phyloP scores from a whole-genome alignment of 305 asterid genomes.

The Solanum chacoense region DNA sequence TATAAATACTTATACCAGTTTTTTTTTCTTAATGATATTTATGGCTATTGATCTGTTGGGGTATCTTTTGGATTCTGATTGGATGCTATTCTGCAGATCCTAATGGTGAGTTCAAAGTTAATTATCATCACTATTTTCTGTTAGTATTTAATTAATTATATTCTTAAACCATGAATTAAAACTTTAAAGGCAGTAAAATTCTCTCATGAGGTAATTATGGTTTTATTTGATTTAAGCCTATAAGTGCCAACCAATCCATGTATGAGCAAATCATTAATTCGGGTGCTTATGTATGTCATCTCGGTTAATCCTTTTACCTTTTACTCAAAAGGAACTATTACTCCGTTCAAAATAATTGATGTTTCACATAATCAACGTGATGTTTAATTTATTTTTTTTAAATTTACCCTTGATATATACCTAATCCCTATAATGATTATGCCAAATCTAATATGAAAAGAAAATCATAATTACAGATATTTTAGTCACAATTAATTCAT shows the following conservation, averaged over 20 bases:
- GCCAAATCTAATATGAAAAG: not conserved
- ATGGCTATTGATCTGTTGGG: constrained; percentile 4
- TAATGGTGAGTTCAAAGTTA: constrained; percentile 35
- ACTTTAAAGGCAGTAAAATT: not conserved
- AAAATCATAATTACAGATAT: not conserved
- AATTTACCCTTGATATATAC: not conserved
- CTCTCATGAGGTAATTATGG: not conserved
- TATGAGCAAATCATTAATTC: not conserved
- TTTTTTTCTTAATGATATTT: not conserved
- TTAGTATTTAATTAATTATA: not conserved
- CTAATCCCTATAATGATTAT: not conserved
- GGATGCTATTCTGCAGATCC: constrained; percentile 41
- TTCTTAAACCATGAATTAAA: not conserved
- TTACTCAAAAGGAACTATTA: not conserved
- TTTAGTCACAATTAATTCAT: not conserved
- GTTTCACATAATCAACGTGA: not conserved
- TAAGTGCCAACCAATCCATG: not conserved
- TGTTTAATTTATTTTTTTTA: not conserved
- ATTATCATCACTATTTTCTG: not conserved
- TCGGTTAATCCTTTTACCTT: not conserved
- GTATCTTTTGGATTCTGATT: constrained; percentile 11
- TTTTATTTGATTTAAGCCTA: not conserved
- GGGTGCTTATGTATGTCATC: not conserved
- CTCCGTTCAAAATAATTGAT: not conserved
- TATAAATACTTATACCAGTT: constrained; percentile 5